Conservation (phyloP, 2,329 filamentous ascomycete species). For the Eutypella sp. region DNA sequence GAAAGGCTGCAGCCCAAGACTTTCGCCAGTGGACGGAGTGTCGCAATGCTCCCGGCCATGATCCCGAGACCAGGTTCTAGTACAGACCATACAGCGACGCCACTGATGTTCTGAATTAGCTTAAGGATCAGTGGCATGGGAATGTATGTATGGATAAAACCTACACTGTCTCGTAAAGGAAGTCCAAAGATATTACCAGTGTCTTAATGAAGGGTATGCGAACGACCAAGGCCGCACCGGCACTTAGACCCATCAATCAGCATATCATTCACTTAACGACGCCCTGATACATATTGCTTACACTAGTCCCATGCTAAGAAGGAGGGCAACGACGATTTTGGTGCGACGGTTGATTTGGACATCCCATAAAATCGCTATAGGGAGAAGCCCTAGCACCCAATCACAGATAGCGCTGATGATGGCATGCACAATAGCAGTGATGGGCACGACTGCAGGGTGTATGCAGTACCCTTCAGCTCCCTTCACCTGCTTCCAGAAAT, state of each 20-base stretch:
- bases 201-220: conserved; percentile 30
- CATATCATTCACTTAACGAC: too few species aligned
- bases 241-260: too few species aligned
- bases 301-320: conserved; percentile 47
- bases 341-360: conserved; percentile 43
- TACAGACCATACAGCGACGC: conserved; percentile 27
- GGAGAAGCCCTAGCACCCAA: conserved; percentile 44
- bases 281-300: too few species aligned
- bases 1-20: conserved; percentile 13
- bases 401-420: conserved; percentile 41
- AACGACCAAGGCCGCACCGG: conserved; percentile 33
- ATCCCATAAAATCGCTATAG: conserved; percentile 46
- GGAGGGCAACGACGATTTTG: conserved; percentile 39
- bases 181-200: conserved; percentile 20
- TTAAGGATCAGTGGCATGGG: neutral
- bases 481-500: conserved; percentile 42
- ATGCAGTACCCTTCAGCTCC: conserved; percentile 35
- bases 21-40: conserved; percentile 27
- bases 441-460: conserved; percentile 32
- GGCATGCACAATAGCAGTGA: conserved; percentile 41
- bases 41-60: conserved; percentile 27
- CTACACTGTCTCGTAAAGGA: conserved; percentile 29
- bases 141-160: conserved; percentile 2
- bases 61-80: conserved; percentile 30
- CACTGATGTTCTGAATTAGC: conserved; percentile 15